These are phyloP conservation scores for Chimonanthus praecox DNA, from an alignment of 164 flowering plant genomes.

Conservation along the genomic window DNA sequence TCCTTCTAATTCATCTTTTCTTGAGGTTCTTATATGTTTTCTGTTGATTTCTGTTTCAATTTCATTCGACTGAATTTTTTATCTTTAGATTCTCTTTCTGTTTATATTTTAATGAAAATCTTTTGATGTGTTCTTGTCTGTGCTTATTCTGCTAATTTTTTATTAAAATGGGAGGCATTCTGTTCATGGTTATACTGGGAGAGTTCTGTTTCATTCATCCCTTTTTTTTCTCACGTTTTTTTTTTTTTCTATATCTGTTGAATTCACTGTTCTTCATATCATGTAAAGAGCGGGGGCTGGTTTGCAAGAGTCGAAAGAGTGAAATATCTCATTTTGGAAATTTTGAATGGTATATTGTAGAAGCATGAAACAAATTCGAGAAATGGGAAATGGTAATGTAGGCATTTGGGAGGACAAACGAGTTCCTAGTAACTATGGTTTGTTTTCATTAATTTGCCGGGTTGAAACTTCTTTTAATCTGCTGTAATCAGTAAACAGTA, in stretches of 20 bases:
- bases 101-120: not conserved
- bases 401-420: no score
- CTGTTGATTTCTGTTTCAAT: not conserved
- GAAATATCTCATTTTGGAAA: no score
- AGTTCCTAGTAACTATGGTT: no score
- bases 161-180: not conserved
- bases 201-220: not conserved
- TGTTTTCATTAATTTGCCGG: not conserved
- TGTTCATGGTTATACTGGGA: not conserved
- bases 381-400: no score
- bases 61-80: not conserved
- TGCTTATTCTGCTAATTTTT: not conserved
- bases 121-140: not conserved
- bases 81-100: not conserved
- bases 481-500: not conserved
- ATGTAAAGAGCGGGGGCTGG: no score
- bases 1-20: not conserved
- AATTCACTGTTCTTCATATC: no score
- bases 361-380: no score
- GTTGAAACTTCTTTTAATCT: not conserved
- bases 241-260: no score
- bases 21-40: not conserved
- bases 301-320: no score
- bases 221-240: not conserved
- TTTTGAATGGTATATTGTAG: no score